Conservation (phyloP, 2,329 filamentous ascomycete genomes). For the Xylariaceae sp. region DNA sequence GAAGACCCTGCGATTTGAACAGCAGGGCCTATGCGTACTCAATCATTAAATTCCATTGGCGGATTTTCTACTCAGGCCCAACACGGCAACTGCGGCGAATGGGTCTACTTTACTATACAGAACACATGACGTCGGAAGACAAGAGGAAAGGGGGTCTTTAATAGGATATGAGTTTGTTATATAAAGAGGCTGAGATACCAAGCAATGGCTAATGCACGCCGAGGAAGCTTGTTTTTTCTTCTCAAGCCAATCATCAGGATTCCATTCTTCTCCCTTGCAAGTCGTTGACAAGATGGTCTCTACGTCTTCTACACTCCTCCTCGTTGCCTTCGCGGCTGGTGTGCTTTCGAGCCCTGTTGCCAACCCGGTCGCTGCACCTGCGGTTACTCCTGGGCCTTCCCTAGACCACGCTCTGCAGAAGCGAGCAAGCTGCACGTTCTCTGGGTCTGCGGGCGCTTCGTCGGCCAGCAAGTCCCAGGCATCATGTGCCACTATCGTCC, state of each 20-base stretch:
- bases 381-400: constrained; percentile 11
- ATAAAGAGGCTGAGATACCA: constrained; percentile 15
- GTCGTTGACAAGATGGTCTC: constrained; percentile 16
- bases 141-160: too few relatives aligned
- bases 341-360: constrained; percentile 13
- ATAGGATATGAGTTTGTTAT: neutral
- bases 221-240: constrained; percentile 6
- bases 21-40: neutral
- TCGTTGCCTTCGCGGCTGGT: constrained; percentile 16
- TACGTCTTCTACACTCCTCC: constrained; percentile 10
- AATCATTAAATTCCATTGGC: constrained; percentile 11
- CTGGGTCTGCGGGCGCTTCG: constrained; percentile 48
- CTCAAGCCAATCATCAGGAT: neutral
- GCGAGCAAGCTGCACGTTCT: constrained; percentile 59
- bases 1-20: neutral
- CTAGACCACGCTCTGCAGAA: constrained; percentile 15
- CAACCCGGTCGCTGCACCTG: neutral
- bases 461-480: constrained; percentile 55
- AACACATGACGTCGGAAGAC: neutral
- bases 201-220: neutral
- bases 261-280: neutral
- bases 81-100: constrained; percentile 1
- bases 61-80: constrained; percentile 10
- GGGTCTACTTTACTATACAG: neutral
- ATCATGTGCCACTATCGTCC: constrained; percentile 60